These are phyloP conservation scores for Akanthomyces dipterigenus DNA, from an alignment of 2,329 filamentous ascomycete genomes.

Conservation along the genomic window DNA sequence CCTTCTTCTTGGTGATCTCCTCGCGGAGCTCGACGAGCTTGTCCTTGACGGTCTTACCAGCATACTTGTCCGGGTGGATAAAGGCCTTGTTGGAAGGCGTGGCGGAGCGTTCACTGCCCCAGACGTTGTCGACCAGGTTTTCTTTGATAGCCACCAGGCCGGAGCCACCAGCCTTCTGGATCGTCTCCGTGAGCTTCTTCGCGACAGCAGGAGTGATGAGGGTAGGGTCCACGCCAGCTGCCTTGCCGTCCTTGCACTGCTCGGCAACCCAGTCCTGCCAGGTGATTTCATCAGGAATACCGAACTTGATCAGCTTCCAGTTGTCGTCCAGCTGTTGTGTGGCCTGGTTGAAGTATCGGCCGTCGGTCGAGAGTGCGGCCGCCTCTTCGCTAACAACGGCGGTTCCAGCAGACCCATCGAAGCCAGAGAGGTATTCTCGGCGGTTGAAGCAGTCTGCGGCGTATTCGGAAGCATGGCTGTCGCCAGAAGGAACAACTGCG, in stretches of 20 bases:
- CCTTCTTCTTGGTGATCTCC: slow-evolving; percentile 85
- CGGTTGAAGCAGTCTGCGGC: slow-evolving; percentile 92
- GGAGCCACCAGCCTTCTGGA: slow-evolving; percentile 77
- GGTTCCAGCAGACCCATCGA: slow-evolving; percentile 90
- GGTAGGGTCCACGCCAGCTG: slow-evolving; percentile 84
- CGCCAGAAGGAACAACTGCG: slow-evolving; percentile 89
- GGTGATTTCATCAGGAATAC: slow-evolving; percentile 85
- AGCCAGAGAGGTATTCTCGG: slow-evolving; percentile 86
- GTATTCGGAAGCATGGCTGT: slow-evolving; percentile 96
- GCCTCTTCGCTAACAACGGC: slow-evolving; percentile 81
- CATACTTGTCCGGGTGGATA: slow-evolving; percentile 63
- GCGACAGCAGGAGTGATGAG: slow-evolving; percentile 63
- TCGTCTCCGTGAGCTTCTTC: slow-evolving; percentile 72
- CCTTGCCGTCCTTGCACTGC: slow-evolving; percentile 78
- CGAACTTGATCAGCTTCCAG: slow-evolving; percentile 88
- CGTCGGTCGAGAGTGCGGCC: slow-evolving; percentile 88
- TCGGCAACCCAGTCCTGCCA: slow-evolving; percentile 96
- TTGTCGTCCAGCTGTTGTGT: slow-evolving; percentile 83
- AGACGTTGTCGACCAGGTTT: slow-evolving; percentile 89
- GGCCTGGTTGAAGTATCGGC: slow-evolving; percentile 97
- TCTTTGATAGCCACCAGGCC: slow-evolving; percentile 67
- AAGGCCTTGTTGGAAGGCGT: slow-evolving; percentile 71
- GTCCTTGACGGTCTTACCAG: slow-evolving; percentile 73
- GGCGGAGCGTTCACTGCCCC: slow-evolving; percentile 66
- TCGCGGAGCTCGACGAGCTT: slow-evolving; percentile 86